Evolutionary conservation across 169 alveolate genomes (phyloP), one percentile per base, ranked within the genome.

Genomic region (Cryptosporidium andersoni): DNA sequence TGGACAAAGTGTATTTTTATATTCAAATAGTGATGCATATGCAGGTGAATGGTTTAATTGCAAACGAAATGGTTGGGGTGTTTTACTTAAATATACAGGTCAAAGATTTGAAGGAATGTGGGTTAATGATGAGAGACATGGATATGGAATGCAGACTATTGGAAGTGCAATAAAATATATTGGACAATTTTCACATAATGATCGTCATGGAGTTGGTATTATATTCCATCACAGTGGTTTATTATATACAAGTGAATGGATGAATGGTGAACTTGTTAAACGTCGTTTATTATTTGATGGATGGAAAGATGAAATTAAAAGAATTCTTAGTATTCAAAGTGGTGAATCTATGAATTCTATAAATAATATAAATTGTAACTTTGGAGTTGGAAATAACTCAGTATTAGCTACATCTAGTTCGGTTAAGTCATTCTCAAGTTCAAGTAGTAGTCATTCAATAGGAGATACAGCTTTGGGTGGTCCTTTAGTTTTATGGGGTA

Each of bases 61-160:
- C 39, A 82, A 82, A 62, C 82, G 88, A 66, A 80, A 89, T 56
- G 92, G 92, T 39, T 89, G 92, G 92, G 92, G 92, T 25, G 88
- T 89, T 39, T 55, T 64, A 37, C 64, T 89, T 25, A 89, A 89
- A 80, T 74, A 74, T 47, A 74, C 85, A 9, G 92, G 92, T n/a
- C 89, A 89, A 65, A 89, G 82, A 55, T 89, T 88, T 66, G 92
- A 89, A 55, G 92, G 92, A 2, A 47, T 80, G 48, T 89, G 89
- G 88, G 63, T 80, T 63, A 80, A 89, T 67, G 88, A 89, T 40
- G 80, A 66, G 42, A 89, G 88, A 51, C 53, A 89, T 64, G 81
- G 89, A 62, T 80, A 82, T 80, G 92, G 92, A 11, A 81, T 80
- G 64, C 91, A 89, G 55, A 89, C 82, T 53, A 81, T 40, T 64